These are phyloP conservation scores for Kwoniella newhampshirensis DNA, from an alignment of 768 basidiomycete genomes.

Conservation along the genomic window DNA sequence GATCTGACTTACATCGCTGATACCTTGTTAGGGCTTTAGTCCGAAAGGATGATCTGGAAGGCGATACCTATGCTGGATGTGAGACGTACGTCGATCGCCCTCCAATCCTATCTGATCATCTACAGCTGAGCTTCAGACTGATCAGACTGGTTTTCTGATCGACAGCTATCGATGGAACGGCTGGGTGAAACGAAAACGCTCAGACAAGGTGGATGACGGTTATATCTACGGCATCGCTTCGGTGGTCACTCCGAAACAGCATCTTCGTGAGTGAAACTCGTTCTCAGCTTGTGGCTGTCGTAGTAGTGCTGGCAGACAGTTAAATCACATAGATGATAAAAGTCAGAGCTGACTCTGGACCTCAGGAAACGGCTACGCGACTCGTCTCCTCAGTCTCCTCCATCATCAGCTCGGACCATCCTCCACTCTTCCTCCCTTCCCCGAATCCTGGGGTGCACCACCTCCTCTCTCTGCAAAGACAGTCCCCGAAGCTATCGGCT, in stretches of 20 bases:
- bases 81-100: constrained; percentile 24
- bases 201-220: constrained; percentile 14
- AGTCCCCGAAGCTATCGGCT: constrained; percentile 23
- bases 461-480: not conserved
- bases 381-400: constrained; percentile 31
- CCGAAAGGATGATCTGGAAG: constrained; percentile 21
- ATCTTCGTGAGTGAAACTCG: constrained; percentile 30
- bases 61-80: constrained; percentile 37
- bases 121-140: no score
- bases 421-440: constrained; percentile 22
- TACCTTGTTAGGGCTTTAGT: constrained; percentile 34
- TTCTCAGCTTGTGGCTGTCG: no score
- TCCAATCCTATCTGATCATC: no score
- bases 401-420: constrained; percentile 29
- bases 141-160: no score
- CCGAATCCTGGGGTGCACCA: constrained; percentile 16
- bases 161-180: constrained; percentile 27
- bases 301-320: not conserved
- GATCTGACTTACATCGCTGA: not conserved
- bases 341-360: no score
- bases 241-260: constrained; percentile 35
- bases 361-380: constrained; percentile 42
- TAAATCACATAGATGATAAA: no score
- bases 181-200: constrained; percentile 19
- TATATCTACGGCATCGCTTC: constrained; percentile 36